A percentile compares a stretch with the other conserved stretches of the same genome.
These are phyloP conservation scores for Skeletonema tropicum DNA, from an alignment of 108 stramenopile species.

Conservation along the genomic window DNA sequence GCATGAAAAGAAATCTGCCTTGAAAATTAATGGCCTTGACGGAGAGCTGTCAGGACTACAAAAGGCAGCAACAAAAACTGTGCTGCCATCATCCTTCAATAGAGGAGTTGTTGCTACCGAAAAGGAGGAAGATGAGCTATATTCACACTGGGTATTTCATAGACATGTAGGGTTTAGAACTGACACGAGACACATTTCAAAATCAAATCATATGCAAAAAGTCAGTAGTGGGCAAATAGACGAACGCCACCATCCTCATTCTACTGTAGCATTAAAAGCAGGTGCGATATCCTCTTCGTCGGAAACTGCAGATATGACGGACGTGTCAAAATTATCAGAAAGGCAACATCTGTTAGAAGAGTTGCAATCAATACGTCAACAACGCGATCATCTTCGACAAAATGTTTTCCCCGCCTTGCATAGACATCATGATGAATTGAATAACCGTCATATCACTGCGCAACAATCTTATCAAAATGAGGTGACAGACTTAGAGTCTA, in stretches of 20 bases:
- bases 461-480: constrained; percentile 30
- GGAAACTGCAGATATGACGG: neutral
- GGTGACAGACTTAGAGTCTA: constrained; percentile 16
- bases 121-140: constrained; percentile 28
- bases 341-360: constrained; percentile 25
- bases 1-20: constrained; percentile 1
- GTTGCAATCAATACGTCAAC: constrained; percentile 31
- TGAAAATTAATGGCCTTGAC: constrained; percentile 14
- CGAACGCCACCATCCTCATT: neutral
- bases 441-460: constrained; percentile 11
- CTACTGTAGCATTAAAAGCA: neutral
- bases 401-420: constrained; percentile 10
- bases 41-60: constrained; percentile 37
- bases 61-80: constrained; percentile 38
- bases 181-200: neutral
- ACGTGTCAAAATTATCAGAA: constrained; percentile 6
- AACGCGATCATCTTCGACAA: constrained; percentile 22
- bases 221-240: neutral
- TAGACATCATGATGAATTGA: constrained; percentile 26
- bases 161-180: constrained; percentile 32
- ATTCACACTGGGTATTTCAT: constrained; percentile 37
- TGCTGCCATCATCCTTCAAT: constrained; percentile 7
- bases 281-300: neutral
- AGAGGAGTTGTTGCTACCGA: constrained; percentile 7
- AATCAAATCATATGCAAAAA: neutral